Percentiles rank a stretch among this genome's conserved stretches.
phyloP scores from a whole-genome alignment of 2,329 filamentous ascomycete species.

The Bertia moriformis region DNA sequence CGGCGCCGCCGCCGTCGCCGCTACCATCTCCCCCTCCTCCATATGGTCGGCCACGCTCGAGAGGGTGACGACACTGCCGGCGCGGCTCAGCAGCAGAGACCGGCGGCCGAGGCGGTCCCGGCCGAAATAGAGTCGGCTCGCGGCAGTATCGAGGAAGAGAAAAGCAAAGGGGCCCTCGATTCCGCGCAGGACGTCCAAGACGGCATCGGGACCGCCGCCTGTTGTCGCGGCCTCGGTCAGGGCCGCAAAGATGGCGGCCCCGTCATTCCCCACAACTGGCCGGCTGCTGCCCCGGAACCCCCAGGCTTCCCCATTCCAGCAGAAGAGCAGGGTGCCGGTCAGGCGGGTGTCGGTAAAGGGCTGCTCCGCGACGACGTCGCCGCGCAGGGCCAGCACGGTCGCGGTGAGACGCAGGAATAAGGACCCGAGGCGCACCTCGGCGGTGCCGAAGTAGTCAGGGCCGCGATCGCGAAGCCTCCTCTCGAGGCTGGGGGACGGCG shows the following conservation, averaged over 20 bases:
- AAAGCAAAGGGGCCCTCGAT: conserved; percentile 82
- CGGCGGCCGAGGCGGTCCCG: conserved; percentile 77
- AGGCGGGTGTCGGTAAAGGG: conserved; percentile 47
- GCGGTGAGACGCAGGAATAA: conserved; percentile 41
- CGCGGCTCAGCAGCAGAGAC: conserved; percentile 54
- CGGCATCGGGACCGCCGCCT: conserved; percentile 12
- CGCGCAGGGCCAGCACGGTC: conserved; percentile 78
- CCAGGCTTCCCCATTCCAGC: conserved; percentile 99
- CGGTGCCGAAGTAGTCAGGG: conserved; percentile 39
- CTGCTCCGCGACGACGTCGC: conserved; percentile 55
- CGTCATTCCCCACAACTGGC: conserved; percentile 65
- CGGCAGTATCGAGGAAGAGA: conserved; percentile 57
- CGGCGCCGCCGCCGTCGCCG: conserved; percentile 27
- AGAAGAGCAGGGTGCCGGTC: conserved; percentile 48
- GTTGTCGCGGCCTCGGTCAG: conserved; percentile 28
- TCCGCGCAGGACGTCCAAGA: conserved; percentile 37
- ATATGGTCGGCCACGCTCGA: conserved; percentile 55
- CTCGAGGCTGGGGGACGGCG: conserved; percentile 21
- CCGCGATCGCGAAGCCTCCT: conserved; percentile 37
- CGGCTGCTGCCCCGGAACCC: conserved; percentile 41
- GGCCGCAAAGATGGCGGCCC: conserved; percentile 47
- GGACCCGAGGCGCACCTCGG: conserved; percentile 14
- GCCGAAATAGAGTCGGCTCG: conserved; percentile 60
- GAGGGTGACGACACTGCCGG: conserved; percentile 35
- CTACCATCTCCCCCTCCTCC: too few species aligned